These are phyloP conservation scores for Pseudocercospora ulei DNA, from an alignment of 2,329 filamentous ascomycete genomes.

Conservation along the genomic window DNA sequence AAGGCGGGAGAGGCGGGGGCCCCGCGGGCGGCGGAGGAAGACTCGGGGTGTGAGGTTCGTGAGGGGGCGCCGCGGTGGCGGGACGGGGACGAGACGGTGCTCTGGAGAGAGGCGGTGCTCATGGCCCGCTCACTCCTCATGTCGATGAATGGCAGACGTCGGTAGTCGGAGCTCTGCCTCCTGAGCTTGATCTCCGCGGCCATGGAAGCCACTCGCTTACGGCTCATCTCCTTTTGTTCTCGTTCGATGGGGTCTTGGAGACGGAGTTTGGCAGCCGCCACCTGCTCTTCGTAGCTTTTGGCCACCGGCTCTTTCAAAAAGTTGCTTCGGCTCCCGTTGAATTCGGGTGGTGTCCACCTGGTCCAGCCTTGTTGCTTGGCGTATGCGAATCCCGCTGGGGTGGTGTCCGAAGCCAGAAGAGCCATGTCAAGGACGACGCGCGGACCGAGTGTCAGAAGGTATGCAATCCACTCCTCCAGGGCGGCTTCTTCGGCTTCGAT, in stretches of 20 bases:
- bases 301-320: constrained; percentile 55
- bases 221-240: constrained; percentile 35
- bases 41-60: neutral
- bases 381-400: constrained; percentile 43
- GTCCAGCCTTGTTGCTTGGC: constrained; percentile 49
- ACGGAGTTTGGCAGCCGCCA: constrained; percentile 29
- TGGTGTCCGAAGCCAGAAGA: constrained; percentile 32
- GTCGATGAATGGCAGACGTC: constrained; percentile 35
- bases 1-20: constrained; percentile 1
- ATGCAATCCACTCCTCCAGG: constrained; percentile 54
- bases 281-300: constrained; percentile 49
- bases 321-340: constrained; percentile 42
- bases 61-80: neutral
- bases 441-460: constrained; percentile 51
- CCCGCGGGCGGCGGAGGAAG: neutral
- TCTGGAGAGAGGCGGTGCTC: constrained; percentile 27
- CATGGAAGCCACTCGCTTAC: constrained; percentile 38
- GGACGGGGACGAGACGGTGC: constrained; percentile 14
- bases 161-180: constrained; percentile 34
- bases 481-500: constrained; percentile 46
- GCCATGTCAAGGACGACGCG: constrained; percentile 48
- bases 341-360: constrained; percentile 45
- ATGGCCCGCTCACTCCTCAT: constrained; percentile 34
- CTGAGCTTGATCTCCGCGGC: constrained; percentile 38
- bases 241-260: constrained; percentile 33